phyloP scores from a whole-genome alignment of 345 rosid genomes.

The Dovyalis caffra region DNA sequence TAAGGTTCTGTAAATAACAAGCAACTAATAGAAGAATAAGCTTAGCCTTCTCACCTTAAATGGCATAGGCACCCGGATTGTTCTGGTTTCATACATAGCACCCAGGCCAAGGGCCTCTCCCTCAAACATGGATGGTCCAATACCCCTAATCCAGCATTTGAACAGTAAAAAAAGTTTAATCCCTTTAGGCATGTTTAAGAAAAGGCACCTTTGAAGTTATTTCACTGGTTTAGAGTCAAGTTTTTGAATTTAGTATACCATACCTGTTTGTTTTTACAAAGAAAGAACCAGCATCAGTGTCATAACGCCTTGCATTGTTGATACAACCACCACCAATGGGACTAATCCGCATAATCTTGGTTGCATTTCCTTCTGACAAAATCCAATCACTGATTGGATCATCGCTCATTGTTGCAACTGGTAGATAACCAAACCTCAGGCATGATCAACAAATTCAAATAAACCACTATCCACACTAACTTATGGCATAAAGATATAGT shows the following conservation, averaged over 20 bases:
- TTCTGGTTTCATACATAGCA: conserved; percentile 74
- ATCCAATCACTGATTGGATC: conserved; percentile 92
- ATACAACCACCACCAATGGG: conserved; percentile 95
- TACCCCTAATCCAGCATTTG: conserved; percentile 47
- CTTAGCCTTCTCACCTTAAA: conserved; percentile 51
- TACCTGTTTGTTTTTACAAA: conserved; percentile 91
- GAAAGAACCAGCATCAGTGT: conserved; percentile 77
- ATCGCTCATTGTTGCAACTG: conserved; percentile 74
- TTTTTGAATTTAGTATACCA: not conserved
- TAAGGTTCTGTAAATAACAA: not conserved
- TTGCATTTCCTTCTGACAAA: conserved; percentile 80
- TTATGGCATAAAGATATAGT: conserved; percentile 1
- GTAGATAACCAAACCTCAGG: conserved; percentile 14
- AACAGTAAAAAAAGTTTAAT: conserved; percentile 13
- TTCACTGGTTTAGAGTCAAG: not conserved
- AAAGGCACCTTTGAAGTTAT: not conserved
- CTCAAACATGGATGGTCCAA: conserved; percentile 85
- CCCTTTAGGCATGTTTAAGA: not conserved
- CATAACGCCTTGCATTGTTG: conserved; percentile 69
- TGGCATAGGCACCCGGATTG: conserved; percentile 83
- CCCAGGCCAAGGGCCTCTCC: conserved; percentile 89
- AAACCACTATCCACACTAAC: conserved; percentile 6
- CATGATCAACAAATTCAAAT: conserved; percentile 6
- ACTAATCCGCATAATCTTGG: conserved; percentile 56
- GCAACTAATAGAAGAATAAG: not conserved